Base-by-base conservation (phyloP, 805 yeast genomes). In the Cyberlindnera veronae region DNA sequence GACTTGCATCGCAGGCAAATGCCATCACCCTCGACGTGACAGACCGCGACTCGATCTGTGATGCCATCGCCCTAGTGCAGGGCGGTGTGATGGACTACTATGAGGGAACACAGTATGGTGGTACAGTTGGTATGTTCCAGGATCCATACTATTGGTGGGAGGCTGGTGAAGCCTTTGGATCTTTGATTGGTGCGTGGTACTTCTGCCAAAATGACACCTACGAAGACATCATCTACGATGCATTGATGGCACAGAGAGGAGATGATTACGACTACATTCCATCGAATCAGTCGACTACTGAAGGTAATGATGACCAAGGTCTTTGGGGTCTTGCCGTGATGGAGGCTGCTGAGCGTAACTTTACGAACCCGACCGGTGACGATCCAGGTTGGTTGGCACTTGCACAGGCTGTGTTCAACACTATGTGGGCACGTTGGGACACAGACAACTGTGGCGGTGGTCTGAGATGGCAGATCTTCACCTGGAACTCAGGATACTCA, bases 61-160 rank as follows among this genome's bases (percentile, higher is more conserved):
- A 66, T 22, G 87, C 80, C 4, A 72, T 83, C 1, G 66, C 77
- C 1, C 58, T 81, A 26, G 65, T 84, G 13, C 72, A 77, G 11
- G 63, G 65, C 12, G 93, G 93, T 57, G 65, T 81, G 46, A 60
- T 84, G 58, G 85, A 81, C 63, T 84, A 84, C 58, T 82, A 82
- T 54, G 79, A 76, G 52, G 93, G 91, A 30, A 48, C 50, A 23
- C 57, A 68, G 29, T 58, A 64, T 32, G 90, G 89, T 37, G 89
- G 89, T 22, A 72, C 82, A 7, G 70, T 83, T 17, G 95, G 91
- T 26, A 74, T 77, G 83, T 81, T 84, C 55, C 69, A 76, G 20
- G 55, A 70, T 49, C 93, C 93, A 1, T 84, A 84, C 64, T 84
- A 83, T 64, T 89, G 93, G 89, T 86, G 95, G 95, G 84, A 86